These are phyloP conservation scores for Hypoxylon trugodes DNA, from an alignment of 495 filamentous ascomycete species.

Conservation along the genomic window DNA sequence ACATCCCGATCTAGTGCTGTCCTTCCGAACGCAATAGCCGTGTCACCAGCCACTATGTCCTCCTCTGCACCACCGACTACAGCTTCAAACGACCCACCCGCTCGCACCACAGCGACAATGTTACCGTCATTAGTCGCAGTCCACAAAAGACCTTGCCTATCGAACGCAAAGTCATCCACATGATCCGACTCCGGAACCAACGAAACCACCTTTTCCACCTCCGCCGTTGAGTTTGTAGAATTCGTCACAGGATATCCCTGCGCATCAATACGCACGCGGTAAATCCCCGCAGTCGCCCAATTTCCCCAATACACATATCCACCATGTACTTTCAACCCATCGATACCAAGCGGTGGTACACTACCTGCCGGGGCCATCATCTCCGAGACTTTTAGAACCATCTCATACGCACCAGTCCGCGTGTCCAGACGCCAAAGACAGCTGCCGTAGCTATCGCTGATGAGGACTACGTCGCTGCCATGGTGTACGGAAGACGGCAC, in stretches of 20 bases:
- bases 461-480: constrained; percentile 27
- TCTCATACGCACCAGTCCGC: constrained; percentile 31
- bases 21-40: constrained; percentile 45
- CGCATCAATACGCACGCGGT: constrained; percentile 38
- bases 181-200: constrained; percentile 17
- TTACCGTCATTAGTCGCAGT: constrained; percentile 39
- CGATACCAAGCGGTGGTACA: constrained; percentile 49
- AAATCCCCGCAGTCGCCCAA: constrained; percentile 48
- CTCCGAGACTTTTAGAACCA: constrained; percentile 29
- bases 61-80: constrained; percentile 41
- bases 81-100: constrained; percentile 33
- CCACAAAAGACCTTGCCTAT: constrained; percentile 40
- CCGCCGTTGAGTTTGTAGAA: neutral
- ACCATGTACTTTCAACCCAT: constrained; percentile 48
- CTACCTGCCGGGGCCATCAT: constrained; percentile 14
- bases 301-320: constrained; percentile 55
- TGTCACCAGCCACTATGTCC: constrained; percentile 35
- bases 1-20: constrained; percentile 18
- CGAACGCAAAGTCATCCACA: constrained; percentile 52
- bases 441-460: constrained; percentile 51
- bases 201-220: constrained; percentile 30
- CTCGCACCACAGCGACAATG: constrained; percentile 37
- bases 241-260: constrained; percentile 38
- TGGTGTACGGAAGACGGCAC: constrained; percentile 23
- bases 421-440: constrained; percentile 47